Percentiles rank a stretch among this genome's conserved stretches.
phyloP scores from a whole-genome alignment of 169 alveolate genomes.

The Cystoisospora suis region DNA sequence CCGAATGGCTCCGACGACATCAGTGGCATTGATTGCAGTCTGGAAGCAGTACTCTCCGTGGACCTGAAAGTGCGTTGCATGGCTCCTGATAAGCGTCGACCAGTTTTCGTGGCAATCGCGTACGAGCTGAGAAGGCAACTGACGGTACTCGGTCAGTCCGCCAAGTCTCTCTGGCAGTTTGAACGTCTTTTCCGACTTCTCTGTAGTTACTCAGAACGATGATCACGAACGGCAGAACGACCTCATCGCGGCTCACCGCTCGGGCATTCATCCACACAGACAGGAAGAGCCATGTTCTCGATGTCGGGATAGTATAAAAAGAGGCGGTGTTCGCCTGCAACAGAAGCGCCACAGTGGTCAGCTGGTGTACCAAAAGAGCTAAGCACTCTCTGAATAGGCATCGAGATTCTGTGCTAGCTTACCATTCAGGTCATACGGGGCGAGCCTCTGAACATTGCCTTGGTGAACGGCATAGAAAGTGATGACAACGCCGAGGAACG shows the following conservation, averaged over 20 bases:
- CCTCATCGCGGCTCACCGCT: slow-evolving; percentile 8
- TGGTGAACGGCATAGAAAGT: slow-evolving; percentile 30
- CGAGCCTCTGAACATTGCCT: slow-evolving; percentile 31
- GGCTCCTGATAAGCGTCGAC: no score
- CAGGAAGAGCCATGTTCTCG: slow-evolving; percentile 22
- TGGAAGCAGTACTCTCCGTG: slow-evolving; percentile 51
- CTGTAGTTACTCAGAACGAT: background rate
- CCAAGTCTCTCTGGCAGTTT: slow-evolving; percentile 48
- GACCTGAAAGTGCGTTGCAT: no score
- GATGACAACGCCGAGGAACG: slow-evolving; percentile 8
- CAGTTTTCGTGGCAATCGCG: no score
- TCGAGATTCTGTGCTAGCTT: background rate
- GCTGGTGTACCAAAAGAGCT: background rate
- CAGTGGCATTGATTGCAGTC: background rate
- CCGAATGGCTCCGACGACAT: background rate
- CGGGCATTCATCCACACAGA: slow-evolving; percentile 49
- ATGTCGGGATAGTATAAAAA: slow-evolving; percentile 43
- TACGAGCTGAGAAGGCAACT: slow-evolving; percentile 43
- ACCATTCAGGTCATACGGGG: slow-evolving; percentile 59
- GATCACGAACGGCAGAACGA: background rate
- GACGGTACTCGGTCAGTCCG: slow-evolving; percentile 32
- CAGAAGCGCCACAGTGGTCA: slow-evolving; percentile 43
- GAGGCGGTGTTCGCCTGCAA: slow-evolving; percentile 38
- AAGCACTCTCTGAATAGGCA: background rate
- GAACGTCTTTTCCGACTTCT: background rate